Percentiles rank a stretch among this genome's conserved stretches.
phyloP scores from a whole-genome alignment of 2,329 filamentous ascomycete genomes.

The Cercospora sp. region DNA sequence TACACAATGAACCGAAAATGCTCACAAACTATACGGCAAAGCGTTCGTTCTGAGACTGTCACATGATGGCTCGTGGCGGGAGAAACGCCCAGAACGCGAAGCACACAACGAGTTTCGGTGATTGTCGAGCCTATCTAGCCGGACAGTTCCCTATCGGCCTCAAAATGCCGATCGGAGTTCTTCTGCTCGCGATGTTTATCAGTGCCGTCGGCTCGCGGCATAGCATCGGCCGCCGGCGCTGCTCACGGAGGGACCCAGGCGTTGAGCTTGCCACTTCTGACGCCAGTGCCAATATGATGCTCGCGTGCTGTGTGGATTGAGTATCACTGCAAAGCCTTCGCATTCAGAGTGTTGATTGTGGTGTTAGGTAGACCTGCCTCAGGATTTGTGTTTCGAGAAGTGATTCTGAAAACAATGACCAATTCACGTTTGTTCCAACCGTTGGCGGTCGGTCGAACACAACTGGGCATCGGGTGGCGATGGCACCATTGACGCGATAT shows the following conservation, averaged over 20 bases:
- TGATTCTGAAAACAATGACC: not conserved
- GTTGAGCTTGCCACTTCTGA: too few species aligned
- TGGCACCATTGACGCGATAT: conserved; percentile 56
- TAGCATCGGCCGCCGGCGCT: not conserved
- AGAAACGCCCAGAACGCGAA: not conserved
- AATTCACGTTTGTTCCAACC: conserved; percentile 38
- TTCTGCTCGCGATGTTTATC: not conserved
- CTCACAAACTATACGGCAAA: too few species aligned
- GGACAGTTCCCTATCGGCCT: not conserved
- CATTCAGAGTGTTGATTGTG: too few species aligned
- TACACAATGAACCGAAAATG: too few species aligned
- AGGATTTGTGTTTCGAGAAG: not conserved
- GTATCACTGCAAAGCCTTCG: too few species aligned
- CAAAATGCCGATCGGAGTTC: not conserved
- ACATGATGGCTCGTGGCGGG: too few species aligned
- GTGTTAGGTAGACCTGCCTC: not conserved
- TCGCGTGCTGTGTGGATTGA: too few species aligned
- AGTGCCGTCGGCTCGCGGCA: not conserved
- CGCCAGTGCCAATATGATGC: too few species aligned
- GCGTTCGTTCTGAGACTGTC: too few species aligned
- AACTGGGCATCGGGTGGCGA: conserved; percentile 52
- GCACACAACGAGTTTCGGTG: not conserved
- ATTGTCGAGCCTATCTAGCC: not conserved
- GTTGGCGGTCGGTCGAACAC: conserved; percentile 45
- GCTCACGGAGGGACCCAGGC: too few species aligned